Evolutionary conservation across 225 moss, liverwort and hornwort species (phyloP).

Genomic region (Sphagnum contortum): DNA sequence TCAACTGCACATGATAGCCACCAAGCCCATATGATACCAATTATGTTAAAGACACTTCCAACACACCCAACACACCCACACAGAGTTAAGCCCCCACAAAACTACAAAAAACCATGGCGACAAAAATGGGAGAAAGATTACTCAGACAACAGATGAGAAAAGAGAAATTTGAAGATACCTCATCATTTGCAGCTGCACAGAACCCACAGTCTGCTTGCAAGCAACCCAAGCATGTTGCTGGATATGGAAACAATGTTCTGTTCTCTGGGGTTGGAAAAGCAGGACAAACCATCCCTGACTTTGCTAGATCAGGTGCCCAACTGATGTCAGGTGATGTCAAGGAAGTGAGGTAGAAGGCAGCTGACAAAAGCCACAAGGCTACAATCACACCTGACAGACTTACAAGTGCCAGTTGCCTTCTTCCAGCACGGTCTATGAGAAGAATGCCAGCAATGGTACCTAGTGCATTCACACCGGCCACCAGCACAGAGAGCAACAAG

Average conservation of each 20-base stretch:
- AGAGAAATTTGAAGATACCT: conserved; percentile 6
- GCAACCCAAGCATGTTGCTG: conserved; percentile 61
- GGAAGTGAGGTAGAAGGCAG: conserved; percentile 54
- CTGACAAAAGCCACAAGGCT: conserved; percentile 54
- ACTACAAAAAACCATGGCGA: no score
- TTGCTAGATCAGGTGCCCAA: conserved; percentile 20
- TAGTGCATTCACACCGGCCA: conserved; percentile 83
- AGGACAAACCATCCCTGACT: conserved; percentile 45
- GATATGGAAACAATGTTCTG: conserved; percentile 16
- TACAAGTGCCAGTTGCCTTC: conserved; percentile 62
- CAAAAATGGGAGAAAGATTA: no score
- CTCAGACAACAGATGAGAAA: not conserved
- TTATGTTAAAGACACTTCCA: no score
- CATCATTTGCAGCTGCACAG: conserved; percentile 47
- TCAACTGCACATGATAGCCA: conserved; percentile 34
- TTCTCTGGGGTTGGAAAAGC: conserved; percentile 31
- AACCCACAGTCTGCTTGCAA: conserved; percentile 78
- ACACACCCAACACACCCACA: no score
- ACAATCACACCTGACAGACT: conserved; percentile 64
- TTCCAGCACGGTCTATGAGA: conserved; percentile 74
- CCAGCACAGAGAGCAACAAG: conserved; percentile 56
- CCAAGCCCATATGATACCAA: no score
- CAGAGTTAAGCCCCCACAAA: no score
- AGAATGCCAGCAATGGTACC: conserved; percentile 76
- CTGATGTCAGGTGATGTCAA: conserved; percentile 36